These are phyloP conservation scores for Rhizopogon vinicolor DNA, from an alignment of 768 basidiomycete genomes.

Conservation along the genomic window DNA sequence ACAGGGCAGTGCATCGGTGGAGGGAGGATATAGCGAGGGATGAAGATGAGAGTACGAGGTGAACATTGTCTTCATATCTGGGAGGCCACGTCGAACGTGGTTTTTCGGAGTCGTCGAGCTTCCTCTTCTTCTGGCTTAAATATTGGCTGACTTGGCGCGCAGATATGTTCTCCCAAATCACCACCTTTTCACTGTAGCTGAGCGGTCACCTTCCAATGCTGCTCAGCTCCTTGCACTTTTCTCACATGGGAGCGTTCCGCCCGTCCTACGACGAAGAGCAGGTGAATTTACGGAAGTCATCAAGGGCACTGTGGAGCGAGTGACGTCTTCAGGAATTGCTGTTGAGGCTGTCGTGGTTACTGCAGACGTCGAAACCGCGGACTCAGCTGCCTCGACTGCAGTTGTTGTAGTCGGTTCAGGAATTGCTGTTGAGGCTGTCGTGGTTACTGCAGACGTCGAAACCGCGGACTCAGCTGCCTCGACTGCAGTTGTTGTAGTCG, in stretches of 20 bases:
- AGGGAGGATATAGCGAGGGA: conserved; percentile 72
- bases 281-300: conserved; percentile 67
- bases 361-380: background rate
- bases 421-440: background rate
- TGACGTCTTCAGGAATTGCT: background rate
- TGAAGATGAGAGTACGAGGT: conserved; percentile 86
- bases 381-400: background rate
- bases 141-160: background rate
- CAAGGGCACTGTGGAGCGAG: conserved; percentile 36
- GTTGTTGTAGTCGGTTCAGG: background rate
- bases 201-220: conserved; percentile 64
- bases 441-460: background rate
- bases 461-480: background rate
- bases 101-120: background rate
- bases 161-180: conserved; percentile 79
- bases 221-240: conserved; percentile 57
- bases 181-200: conserved; percentile 66
- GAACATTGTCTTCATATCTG: conserved; percentile 17
- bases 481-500: background rate
- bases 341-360: background rate
- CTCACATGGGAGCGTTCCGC: conserved; percentile 43
- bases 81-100: background rate
- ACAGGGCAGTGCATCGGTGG: conserved; percentile 76
- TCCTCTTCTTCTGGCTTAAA: background rate
- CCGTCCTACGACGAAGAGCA: conserved; percentile 56